A percentile compares a stretch with the other conserved stretches of the same genome.
These are phyloP conservation scores for Ceratocystiopsis brevicomis DNA, from an alignment of 2,329 filamentous ascomycete genomes.

Conservation along the genomic window DNA sequence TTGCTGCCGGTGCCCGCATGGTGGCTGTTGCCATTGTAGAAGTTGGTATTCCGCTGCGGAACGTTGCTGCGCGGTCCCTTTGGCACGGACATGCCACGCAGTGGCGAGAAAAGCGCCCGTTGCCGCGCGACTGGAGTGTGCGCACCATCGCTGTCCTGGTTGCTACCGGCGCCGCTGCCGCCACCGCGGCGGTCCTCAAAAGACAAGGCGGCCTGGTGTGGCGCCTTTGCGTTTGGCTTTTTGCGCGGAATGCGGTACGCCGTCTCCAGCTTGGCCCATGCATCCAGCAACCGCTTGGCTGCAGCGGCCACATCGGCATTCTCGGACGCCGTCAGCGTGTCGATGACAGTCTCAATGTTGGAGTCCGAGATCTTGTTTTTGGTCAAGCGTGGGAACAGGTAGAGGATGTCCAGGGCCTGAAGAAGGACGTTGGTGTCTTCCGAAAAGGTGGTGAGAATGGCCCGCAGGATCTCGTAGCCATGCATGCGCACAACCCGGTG, in stretches of 20 bases:
- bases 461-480: constrained; percentile 87
- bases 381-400: constrained; percentile 74
- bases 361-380: constrained; percentile 95
- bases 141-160: neutral
- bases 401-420: constrained; percentile 76
- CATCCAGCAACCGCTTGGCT: constrained; percentile 52
- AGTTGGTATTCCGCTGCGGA: constrained; percentile 32
- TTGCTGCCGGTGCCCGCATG: constrained; percentile 17
- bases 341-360: constrained; percentile 72
- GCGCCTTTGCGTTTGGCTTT: constrained; percentile 43
- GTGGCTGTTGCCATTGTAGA: constrained; percentile 19
- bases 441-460: constrained; percentile 63
- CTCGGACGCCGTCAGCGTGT: constrained; percentile 45
- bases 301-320: constrained; percentile 59
- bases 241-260: constrained; percentile 86
- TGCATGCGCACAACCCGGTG: constrained; percentile 90
- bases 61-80: constrained; percentile 42
- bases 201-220: constrained; percentile 34
- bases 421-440: constrained; percentile 81
- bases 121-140: neutral
- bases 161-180: constrained; percentile 16
- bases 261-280: constrained; percentile 78
- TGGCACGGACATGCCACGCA: constrained; percentile 31
- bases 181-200: constrained; percentile 40
- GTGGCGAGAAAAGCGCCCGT: constrained; percentile 11